Conservation (phyloP, 2,329 filamentous ascomycete species). For the Fusarium sp. region DNA sequence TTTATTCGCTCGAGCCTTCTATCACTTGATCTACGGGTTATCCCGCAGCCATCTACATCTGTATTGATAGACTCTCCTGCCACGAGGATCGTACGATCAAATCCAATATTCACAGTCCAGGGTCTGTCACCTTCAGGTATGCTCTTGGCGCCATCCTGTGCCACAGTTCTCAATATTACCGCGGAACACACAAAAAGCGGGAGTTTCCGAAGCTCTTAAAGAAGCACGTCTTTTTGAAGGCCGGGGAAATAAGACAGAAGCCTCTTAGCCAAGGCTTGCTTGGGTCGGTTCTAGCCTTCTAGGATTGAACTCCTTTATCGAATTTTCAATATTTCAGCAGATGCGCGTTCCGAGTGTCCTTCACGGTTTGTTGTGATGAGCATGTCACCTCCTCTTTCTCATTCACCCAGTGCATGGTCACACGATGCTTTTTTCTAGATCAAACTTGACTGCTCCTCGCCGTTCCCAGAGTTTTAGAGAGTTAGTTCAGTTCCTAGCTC, state of each 20-base stretch:
- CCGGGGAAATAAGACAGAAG: not conserved
- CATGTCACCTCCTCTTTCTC: not conserved
- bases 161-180: not conserved
- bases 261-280: not conserved
- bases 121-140: not conserved
- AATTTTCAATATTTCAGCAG: rapidly evolving
- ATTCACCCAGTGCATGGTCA: no score
- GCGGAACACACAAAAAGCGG: not conserved
- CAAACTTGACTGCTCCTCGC: not conserved
- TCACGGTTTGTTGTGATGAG: rapidly evolving
- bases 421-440: not conserved
- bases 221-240: not conserved
- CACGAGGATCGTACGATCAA: not conserved
- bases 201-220: not conserved
- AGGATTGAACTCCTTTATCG: no score
- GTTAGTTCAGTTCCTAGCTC: not conserved
- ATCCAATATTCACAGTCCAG: no score
- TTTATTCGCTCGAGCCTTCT: not conserved
- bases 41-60: not conserved
- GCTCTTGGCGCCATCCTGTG: not conserved
- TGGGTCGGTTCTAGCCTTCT: no score
- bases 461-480: no score
- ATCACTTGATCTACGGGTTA: not conserved
- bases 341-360: not conserved
- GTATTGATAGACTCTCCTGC: not conserved